phyloP scores from a whole-genome alignment of 495 filamentous ascomycete species.

The Chaetomidium leptoderma region DNA sequence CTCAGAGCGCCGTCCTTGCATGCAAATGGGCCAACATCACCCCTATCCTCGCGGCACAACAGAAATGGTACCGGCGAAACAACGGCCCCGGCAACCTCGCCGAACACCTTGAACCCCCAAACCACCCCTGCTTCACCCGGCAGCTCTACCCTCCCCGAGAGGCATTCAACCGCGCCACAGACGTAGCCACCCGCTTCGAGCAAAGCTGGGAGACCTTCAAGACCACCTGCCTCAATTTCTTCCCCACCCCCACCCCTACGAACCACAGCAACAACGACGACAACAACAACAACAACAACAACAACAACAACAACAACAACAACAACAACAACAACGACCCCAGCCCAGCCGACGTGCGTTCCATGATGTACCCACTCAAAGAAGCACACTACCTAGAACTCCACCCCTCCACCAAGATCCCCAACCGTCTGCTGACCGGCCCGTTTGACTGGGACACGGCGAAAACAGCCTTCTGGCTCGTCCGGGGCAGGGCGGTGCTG shows the following conservation, averaged over 20 bases:
- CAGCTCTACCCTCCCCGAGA: neutral
- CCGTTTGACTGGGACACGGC: conserved; percentile 26
- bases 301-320: too few species aligned
- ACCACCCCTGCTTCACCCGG: neutral
- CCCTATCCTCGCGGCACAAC: conserved; percentile 32
- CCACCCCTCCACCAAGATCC: conserved; percentile 30
- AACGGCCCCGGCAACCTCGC: conserved; percentile 1
- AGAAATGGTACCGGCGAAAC: conserved; percentile 26
- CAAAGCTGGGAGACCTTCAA: conserved; percentile 19
- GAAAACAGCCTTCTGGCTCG: conserved; percentile 38
- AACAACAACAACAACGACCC: too few species aligned
- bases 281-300: too few species aligned
- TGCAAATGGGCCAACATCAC: conserved; percentile 29
- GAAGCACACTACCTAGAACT: conserved; percentile 24
- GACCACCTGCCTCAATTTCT: neutral
- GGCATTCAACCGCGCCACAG: neutral
- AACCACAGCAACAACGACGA: too few species aligned
- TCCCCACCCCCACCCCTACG: too few species aligned
- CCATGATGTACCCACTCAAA: neutral
- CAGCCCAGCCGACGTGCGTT: neutral
- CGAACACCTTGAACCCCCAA: neutral
- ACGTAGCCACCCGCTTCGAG: conserved; percentile 9
- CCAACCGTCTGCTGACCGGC: conserved; percentile 30
- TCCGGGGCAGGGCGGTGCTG: conserved; percentile 30
- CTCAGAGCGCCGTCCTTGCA: conserved; percentile 32